Percentiles rank a stretch among this genome's conserved stretches.
These are phyloP conservation scores for Iberis pinnata DNA, from an alignment of 345 rosid species.

Conservation along the genomic window DNA sequence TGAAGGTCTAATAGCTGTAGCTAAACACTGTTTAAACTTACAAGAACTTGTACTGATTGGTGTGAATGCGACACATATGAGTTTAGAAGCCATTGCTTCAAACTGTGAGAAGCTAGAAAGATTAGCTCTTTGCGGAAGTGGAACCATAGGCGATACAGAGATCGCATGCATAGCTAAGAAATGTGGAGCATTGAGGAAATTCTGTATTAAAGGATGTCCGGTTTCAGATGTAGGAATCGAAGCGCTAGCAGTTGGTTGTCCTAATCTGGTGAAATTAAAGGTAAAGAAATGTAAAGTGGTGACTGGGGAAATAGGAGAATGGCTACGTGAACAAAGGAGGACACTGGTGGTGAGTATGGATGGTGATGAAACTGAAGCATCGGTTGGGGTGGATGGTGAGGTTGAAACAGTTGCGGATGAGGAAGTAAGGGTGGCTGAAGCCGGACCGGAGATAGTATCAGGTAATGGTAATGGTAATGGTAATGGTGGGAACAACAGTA, in stretches of 20 bases:
- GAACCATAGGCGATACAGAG: slow-evolving; percentile 65
- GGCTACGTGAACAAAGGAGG: slow-evolving; percentile 51
- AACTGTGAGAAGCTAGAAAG: slow-evolving; percentile 66
- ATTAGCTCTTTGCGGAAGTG: slow-evolving; percentile 73
- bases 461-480: slow-evolving; percentile 35
- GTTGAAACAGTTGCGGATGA: slow-evolving; percentile 36
- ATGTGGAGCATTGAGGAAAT: slow-evolving; percentile 66
- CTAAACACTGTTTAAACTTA: slow-evolving; percentile 50
- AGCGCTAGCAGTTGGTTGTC: slow-evolving; percentile 74
- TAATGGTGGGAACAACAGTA: slow-evolving; percentile 16
- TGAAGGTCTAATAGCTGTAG: slow-evolving; percentile 68
- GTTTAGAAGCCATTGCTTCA: slow-evolving; percentile 50
- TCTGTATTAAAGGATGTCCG: slow-evolving; percentile 80
- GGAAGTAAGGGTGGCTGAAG: slow-evolving; percentile 48
- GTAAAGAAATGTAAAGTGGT: slow-evolving; percentile 81
- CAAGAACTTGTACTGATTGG: slow-evolving; percentile 88
- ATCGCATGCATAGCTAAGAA: slow-evolving; percentile 67
- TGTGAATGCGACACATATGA: slow-evolving; percentile 60
- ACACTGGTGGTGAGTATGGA: slow-evolving; percentile 64
- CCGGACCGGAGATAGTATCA: slow-evolving; percentile 34
- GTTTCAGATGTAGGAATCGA: slow-evolving; percentile 64
- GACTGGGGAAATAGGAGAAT: slow-evolving; percentile 47
- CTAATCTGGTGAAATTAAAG: slow-evolving; percentile 72
- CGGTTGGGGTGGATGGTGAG: slow-evolving; percentile 25
- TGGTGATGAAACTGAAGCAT: slow-evolving; percentile 27